These are phyloP conservation scores for Phytophthora brassicae DNA, from an alignment of 352 stramenopile genomes.

Conservation along the genomic window DNA sequence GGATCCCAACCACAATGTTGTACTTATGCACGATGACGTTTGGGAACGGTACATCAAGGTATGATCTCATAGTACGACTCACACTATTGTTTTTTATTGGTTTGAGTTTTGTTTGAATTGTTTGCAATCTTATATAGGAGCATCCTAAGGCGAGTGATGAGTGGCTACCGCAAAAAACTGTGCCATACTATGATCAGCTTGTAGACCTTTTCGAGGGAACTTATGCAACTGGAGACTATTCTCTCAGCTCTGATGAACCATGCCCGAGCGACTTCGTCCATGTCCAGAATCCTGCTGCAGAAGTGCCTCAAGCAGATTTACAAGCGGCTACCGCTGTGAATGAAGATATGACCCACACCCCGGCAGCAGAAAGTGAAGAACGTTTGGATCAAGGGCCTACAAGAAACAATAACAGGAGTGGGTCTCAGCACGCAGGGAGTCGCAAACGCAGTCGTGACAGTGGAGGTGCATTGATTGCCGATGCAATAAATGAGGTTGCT, in stretches of 20 bases:
- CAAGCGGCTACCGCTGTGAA: no score
- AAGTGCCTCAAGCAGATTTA: no score
- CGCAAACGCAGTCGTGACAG: no score
- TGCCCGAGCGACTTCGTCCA: background rate
- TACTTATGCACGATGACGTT: conserved; percentile 1
- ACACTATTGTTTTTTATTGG: no score
- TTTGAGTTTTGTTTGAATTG: background rate
- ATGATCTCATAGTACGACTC: background rate
- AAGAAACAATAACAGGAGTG: no score
- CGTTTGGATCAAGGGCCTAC: no score
- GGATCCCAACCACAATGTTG: background rate
- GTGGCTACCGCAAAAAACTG: background rate
- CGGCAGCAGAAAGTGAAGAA: no score
- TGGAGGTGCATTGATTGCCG: no score
- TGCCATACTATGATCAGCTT: conserved; percentile 1
- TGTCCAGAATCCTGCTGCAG: no score
- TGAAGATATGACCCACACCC: no score
- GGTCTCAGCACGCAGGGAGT: no score
- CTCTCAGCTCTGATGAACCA: background rate
- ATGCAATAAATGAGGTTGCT: background rate
- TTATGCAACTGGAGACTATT: background rate
- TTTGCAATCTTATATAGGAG: background rate
- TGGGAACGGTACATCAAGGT: conserved; percentile 3
- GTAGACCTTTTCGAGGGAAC: conserved; percentile 1
- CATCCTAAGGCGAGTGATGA: background rate